Evolutionary conservation across 2,329 filamentous ascomycete genomes (phyloP).

Genomic region (Clonostachys sp.): DNA sequence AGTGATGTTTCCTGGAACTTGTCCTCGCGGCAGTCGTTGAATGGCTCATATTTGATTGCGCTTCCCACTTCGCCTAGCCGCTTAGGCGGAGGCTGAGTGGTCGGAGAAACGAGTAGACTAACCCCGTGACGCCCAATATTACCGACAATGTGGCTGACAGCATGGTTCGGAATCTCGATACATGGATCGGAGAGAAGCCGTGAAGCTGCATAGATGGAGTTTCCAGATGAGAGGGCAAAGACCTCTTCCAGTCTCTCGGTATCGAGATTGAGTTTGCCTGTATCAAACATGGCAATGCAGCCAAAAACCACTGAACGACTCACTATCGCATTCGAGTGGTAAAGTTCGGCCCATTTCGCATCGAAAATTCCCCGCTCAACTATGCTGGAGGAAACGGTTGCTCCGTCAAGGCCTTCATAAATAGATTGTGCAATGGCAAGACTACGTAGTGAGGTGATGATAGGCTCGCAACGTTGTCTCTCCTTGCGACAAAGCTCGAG

Average conservation of each 20-base stretch:
- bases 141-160: background rate
- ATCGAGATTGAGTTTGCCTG: background rate
- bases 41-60: background rate
- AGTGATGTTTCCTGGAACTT: background rate
- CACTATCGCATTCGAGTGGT: background rate
- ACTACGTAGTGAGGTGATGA: background rate
- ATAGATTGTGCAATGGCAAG: background rate
- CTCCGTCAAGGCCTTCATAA: background rate
- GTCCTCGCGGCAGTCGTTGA: background rate
- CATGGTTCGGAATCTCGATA: background rate
- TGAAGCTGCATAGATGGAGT: background rate
- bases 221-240: background rate
- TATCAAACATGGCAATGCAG: constrained; percentile 1
- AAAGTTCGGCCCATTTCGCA: background rate
- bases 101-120: background rate
- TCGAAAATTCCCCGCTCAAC: background rate
- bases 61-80: background rate
- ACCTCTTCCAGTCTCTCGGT: background rate
- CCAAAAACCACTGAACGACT: background rate
- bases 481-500: background rate
- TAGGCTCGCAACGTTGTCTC: background rate
- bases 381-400: background rate
- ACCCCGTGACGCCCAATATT: background rate
- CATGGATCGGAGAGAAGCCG: background rate
- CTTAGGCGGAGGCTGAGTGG: background rate